phyloP scores from a whole-genome alignment of 1,139 yeast genomes.

The Debaryomyces fabryi region DNA sequence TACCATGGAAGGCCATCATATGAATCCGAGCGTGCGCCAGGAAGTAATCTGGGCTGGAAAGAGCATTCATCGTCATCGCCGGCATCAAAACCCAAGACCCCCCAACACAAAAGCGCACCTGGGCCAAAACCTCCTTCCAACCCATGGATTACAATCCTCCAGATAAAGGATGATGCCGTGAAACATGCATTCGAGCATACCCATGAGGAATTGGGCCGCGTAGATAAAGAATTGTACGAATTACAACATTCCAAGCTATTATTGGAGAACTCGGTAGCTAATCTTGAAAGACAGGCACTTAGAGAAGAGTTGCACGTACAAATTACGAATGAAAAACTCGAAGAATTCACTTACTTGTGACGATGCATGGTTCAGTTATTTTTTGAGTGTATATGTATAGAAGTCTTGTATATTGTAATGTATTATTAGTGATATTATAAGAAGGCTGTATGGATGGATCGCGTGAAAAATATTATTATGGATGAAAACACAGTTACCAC shows the following conservation, averaged over 20 bases:
- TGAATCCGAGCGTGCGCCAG: not conserved
- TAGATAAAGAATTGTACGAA: constrained; percentile 31
- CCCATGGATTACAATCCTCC: constrained; percentile 34
- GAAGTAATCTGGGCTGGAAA: not conserved
- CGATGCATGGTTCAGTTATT: not conserved
- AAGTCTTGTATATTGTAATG: constrained; percentile 6
- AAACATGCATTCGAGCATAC: constrained; percentile 24
- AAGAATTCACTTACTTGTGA: constrained; percentile 42
- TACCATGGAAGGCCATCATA: not conserved
- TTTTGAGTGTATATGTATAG: constrained; percentile 1
- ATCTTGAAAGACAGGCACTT: constrained; percentile 31
- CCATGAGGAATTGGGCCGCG: constrained; percentile 21
- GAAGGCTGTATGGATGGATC: not conserved
- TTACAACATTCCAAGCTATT: constrained; percentile 27
- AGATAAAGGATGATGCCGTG: constrained; percentile 25
- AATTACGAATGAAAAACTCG: constrained; percentile 43
- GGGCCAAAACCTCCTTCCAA: constrained; percentile 22
- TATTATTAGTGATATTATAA: constrained; percentile 2
- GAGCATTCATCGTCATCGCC: constrained; percentile 3
- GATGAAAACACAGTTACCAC: not conserved
- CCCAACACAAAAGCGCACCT: not conserved
- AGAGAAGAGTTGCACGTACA: constrained; percentile 42
- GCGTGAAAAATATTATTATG: not conserved
- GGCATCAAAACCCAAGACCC: constrained; percentile 1
- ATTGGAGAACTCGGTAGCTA: constrained; percentile 25